Evolutionary conservation across 768 basidiomycete species (phyloP).

Genomic region (Dentipellis fragilis): DNA sequence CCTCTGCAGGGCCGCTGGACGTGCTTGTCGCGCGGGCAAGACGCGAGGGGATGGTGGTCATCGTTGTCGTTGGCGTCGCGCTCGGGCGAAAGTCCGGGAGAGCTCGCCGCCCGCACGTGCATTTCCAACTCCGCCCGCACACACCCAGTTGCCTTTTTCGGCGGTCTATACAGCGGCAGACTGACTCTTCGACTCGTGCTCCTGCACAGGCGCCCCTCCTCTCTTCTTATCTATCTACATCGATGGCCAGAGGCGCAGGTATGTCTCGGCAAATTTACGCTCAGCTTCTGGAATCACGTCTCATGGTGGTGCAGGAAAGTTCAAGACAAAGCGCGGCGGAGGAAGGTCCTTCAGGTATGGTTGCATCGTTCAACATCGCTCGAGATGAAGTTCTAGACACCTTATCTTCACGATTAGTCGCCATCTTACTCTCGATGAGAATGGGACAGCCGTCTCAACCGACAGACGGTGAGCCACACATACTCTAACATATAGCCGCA

Average conservation of each 20-base stretch:
- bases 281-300: background rate
- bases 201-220: background rate
- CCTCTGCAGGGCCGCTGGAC: constrained; percentile 50
- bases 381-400: background rate
- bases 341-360: constrained; percentile 30
- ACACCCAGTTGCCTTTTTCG: background rate
- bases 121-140: background rate
- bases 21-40: constrained; percentile 61
- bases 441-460: constrained; percentile 19
- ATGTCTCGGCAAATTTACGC: background rate
- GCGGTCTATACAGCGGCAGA: background rate
- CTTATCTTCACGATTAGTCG: constrained; percentile 11
- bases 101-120: background rate
- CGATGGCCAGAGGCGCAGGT: constrained; percentile 2
- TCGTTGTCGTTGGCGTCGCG: constrained; percentile 15
- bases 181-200: background rate
- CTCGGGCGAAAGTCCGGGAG: background rate
- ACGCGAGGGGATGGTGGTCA: constrained; percentile 85
- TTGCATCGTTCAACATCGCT: no score
- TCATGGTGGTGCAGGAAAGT: constrained; percentile 22
- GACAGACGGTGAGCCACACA: constrained; percentile 10
- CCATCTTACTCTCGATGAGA: constrained; percentile 16
- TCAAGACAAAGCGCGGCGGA: constrained; percentile 32
- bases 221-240: background rate
- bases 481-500: constrained; percentile 11